Conservation (phyloP, 202 grass and related monocot species). For the Saccharum hybrid region DNA sequence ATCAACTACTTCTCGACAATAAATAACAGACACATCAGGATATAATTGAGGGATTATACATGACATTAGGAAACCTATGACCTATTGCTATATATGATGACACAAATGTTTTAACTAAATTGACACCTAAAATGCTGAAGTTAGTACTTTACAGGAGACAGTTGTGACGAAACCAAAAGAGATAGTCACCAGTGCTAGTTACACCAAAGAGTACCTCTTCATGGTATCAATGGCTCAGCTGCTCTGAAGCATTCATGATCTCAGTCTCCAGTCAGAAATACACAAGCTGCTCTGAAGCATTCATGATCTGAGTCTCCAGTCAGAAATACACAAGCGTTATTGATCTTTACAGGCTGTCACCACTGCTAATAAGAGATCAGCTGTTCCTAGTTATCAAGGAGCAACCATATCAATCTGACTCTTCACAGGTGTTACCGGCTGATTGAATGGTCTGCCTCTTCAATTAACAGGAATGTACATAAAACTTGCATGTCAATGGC, state of each 20-base stretch:
- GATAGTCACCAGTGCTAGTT: constrained; percentile 40
- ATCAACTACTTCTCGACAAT: constrained; percentile 43
- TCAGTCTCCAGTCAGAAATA: constrained; percentile 53
- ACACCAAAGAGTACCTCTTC: constrained; percentile 36
- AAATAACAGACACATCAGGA: constrained; percentile 52
- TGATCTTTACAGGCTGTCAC: constrained; percentile 52
- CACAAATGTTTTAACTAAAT: constrained; percentile 52
- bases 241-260: constrained; percentile 37
- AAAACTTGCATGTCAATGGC: constrained; percentile 44
- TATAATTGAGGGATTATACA: constrained; percentile 59
- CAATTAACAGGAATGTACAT: constrained; percentile 65
- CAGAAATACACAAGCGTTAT: constrained; percentile 47
- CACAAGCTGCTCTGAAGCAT: neutral
- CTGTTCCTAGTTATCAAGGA: constrained; percentile 43
- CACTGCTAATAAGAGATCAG: constrained; percentile 43
- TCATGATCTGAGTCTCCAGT: constrained; percentile 42
- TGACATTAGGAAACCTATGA: constrained; percentile 55
- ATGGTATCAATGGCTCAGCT: constrained; percentile 30
- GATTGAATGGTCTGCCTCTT: constrained; percentile 48
- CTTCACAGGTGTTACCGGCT: constrained; percentile 37
- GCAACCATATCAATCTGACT: constrained; percentile 41
- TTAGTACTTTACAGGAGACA: constrained; percentile 74
- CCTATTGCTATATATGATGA: constrained; percentile 38
- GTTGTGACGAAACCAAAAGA: constrained; percentile 50
- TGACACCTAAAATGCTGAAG: constrained; percentile 57